A percentile compares a stretch with the other conserved stretches of the same genome.
phyloP scores from a whole-genome alignment of 768 basidiomycete genomes.

The Mycena rosella region DNA sequence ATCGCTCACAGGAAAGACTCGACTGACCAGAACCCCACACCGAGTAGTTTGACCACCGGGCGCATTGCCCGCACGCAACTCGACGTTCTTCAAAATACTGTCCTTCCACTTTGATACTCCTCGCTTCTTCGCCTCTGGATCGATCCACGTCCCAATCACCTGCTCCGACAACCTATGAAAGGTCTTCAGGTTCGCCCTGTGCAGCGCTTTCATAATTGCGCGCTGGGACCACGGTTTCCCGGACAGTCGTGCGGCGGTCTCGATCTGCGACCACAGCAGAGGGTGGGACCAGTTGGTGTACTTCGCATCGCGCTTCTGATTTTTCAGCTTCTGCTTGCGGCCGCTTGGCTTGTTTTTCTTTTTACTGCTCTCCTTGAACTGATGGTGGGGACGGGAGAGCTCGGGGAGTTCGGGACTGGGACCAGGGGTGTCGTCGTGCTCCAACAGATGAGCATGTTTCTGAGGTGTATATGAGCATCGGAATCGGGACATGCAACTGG shows the following conservation, averaged over 20 bases:
- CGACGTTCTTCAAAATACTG: neutral
- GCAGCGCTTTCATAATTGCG: slow-evolving; percentile 15
- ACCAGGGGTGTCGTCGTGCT: neutral
- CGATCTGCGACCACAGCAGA: slow-evolving; percentile 25
- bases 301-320: slow-evolving; percentile 11
- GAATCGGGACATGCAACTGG: neutral
- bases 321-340: slow-evolving; percentile 19
- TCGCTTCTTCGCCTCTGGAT: neutral
- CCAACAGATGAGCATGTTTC: neutral
- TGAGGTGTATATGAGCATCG: no score
- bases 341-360: slow-evolving; percentile 15
- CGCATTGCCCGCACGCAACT: neutral
- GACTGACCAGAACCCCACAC: neutral
- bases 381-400: slow-evolving; percentile 29
- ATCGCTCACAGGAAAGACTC: neutral
- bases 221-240: slow-evolving; percentile 12
- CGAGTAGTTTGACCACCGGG: slow-evolving; percentile 7
- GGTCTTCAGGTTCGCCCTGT: slow-evolving; percentile 1
- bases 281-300: slow-evolving; percentile 30
- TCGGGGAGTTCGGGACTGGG: slow-evolving; percentile 26
- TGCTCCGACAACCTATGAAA: slow-evolving; percentile 16
- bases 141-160: slow-evolving; percentile 30
- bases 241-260: neutral
- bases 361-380: slow-evolving; percentile 17
- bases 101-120: slow-evolving; percentile 7